phyloP scores from a whole-genome alignment of 257 asterid species.

The Nemophila menziesii region DNA sequence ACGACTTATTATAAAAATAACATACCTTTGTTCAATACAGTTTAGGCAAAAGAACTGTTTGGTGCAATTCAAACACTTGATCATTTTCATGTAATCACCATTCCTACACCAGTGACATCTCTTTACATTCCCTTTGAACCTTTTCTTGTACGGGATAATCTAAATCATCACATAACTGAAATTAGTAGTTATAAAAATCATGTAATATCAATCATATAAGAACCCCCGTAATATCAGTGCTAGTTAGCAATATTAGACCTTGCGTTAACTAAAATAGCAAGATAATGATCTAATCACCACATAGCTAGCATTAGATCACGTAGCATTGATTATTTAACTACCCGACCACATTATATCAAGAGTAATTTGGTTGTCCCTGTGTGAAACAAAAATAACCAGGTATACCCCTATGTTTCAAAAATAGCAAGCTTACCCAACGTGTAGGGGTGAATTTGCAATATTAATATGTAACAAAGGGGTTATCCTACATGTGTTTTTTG shows the following conservation, averaged over 20 bases:
- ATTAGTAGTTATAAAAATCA: too few relatives aligned
- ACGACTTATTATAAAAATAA: background rate
- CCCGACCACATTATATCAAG: background rate
- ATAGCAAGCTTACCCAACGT: background rate
- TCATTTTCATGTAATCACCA: slow-evolving; percentile 29
- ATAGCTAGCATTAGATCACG: too few relatives aligned
- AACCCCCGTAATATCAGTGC: too few relatives aligned
- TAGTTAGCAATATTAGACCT: too few relatives aligned
- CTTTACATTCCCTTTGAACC: slow-evolving; percentile 40
- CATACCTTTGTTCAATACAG: slow-evolving; percentile 72
- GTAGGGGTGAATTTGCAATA: background rate
- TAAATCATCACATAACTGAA: slow-evolving; percentile 11
- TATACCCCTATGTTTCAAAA: too few relatives aligned
- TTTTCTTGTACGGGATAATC: slow-evolving; percentile 59
- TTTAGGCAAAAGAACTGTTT: slow-evolving; percentile 68
- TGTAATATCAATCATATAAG: too few relatives aligned
- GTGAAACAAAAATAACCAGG: too few relatives aligned
- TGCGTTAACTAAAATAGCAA: too few relatives aligned
- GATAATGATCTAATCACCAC: too few relatives aligned
- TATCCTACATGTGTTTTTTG: too few relatives aligned
- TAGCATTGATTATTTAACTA: too few relatives aligned
- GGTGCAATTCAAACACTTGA: slow-evolving; percentile 70
- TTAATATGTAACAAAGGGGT: slow-evolving; percentile 3
- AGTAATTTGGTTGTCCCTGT: too few relatives aligned
- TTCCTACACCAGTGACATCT: slow-evolving; percentile 93